Percentiles rank a stretch among this genome's conserved stretches.
Evolutionary conservation across 2,329 filamentous ascomycete genomes (phyloP).

Genomic region (Cadophora gregata): DNA sequence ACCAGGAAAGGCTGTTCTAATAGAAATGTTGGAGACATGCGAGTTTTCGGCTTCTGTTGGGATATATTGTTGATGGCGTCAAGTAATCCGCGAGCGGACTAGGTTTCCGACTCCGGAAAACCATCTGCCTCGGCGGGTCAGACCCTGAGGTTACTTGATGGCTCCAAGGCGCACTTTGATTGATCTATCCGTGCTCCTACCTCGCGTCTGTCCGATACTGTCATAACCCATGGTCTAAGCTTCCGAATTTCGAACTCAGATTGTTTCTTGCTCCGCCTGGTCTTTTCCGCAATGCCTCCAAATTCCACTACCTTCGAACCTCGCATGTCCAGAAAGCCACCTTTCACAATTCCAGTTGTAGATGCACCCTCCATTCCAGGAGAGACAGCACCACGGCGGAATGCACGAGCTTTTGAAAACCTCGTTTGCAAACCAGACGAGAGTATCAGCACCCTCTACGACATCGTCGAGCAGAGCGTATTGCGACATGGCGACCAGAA

Average conservation of each 20-base stretch:
- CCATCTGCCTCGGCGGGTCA: not conserved
- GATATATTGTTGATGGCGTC: not conserved
- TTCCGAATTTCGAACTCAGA: not conserved
- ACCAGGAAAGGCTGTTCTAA: no score
- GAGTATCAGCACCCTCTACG: slow-evolving; percentile 73
- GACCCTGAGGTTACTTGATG: not conserved
- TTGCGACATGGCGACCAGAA: slow-evolving; percentile 68
- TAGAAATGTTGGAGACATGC: no score
- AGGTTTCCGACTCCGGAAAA: not conserved
- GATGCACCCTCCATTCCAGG: not conserved
- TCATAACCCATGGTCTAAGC: not conserved
- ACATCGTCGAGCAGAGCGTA: slow-evolving; percentile 73
- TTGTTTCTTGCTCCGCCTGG: not conserved
- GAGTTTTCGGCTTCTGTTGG: no score
- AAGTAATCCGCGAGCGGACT: not conserved
- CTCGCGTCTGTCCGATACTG: not conserved
- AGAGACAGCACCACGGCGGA: not conserved
- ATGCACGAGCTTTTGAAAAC: not conserved
- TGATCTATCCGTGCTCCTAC: no score
- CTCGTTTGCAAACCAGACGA: slow-evolving; percentile 53
- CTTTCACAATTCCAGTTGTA: not conserved
- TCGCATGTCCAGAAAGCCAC: slow-evolving; percentile 9
- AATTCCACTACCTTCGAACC: not conserved
- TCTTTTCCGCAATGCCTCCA: not conserved
- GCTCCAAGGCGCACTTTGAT: not conserved